Evolutionary conservation across 371 early-diverging fungal genomes (phyloP).

Genomic region (Catenaria anguillulae): DNA sequence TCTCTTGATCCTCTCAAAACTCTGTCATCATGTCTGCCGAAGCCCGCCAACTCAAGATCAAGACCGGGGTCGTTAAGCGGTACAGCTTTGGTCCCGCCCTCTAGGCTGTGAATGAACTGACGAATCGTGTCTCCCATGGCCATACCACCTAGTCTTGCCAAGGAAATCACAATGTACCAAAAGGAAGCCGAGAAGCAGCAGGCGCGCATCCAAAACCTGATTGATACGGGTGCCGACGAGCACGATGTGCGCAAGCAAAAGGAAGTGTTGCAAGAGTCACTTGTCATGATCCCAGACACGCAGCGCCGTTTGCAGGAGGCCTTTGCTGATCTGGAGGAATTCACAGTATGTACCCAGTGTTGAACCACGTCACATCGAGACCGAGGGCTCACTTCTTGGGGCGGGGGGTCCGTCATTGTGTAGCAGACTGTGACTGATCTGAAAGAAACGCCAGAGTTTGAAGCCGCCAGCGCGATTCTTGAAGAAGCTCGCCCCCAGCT

Average conservation of each 20-base stretch:
- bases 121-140: no score
- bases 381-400: not conserved
- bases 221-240: constrained; percentile 39
- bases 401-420: no score
- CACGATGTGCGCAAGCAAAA: constrained; percentile 57
- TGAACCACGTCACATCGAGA: not conserved
- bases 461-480: not conserved
- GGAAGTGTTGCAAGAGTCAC: constrained; percentile 60
- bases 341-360: constrained; percentile 14
- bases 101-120: no score
- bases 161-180: constrained; percentile 41
- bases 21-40: not conserved
- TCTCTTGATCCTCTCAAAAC: no score
- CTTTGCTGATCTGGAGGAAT: constrained; percentile 33
- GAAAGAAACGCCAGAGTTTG: not conserved
- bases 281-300: constrained; percentile 57
- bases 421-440: not conserved
- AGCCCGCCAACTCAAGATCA: constrained; percentile 44
- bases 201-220: constrained; percentile 45
- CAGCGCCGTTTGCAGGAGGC: constrained; percentile 42
- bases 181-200: constrained; percentile 46
- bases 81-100: constrained; percentile 13
- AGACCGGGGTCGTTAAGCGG: constrained; percentile 53
- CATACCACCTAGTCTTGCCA: not conserved
- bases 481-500: not conserved